phyloP scores from a whole-genome alignment of 176 grass and related monocot species.

The Juncus inflexus region DNA sequence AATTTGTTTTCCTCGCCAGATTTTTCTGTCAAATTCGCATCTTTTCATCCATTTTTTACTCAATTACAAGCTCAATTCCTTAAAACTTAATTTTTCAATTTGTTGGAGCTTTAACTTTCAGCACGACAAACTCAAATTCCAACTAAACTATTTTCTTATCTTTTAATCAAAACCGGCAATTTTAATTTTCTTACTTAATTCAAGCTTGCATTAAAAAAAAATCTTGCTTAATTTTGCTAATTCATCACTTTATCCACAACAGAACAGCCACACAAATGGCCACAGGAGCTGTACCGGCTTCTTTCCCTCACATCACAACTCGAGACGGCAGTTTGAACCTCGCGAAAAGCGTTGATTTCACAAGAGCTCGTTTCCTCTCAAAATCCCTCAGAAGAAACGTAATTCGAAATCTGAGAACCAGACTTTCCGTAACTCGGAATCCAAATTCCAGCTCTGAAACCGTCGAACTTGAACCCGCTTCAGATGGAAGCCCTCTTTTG shows the following conservation, averaged over 20 bases:
- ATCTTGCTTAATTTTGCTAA: too few species aligned
- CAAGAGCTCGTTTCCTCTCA: slow-evolving; percentile 49
- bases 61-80: too few species aligned
- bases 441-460: slow-evolving; percentile 77
- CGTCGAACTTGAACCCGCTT: slow-evolving; percentile 80
- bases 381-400: slow-evolving; percentile 11
- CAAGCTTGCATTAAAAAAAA: too few species aligned
- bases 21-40: background rate
- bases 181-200: too few species aligned
- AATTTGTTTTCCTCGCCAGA: background rate
- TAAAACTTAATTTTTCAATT: too few species aligned
- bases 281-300: slow-evolving; percentile 52
- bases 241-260: too few species aligned
- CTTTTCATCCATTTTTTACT: background rate
- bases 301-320: slow-evolving; percentile 52
- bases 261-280: slow-evolving; percentile 38
- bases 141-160: too few species aligned
- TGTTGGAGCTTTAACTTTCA: too few species aligned
- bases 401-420: slow-evolving; percentile 30
- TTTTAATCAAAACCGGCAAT: too few species aligned
- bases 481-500: slow-evolving; percentile 92
- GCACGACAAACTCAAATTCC: too few species aligned
- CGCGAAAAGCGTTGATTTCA: slow-evolving; percentile 73
- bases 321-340: slow-evolving; percentile 50
- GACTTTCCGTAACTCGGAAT: slow-evolving; percentile 46